Base-by-base conservation (phyloP, 805 yeast genomes). In the Vanderwaltozyma polyspora region DNA sequence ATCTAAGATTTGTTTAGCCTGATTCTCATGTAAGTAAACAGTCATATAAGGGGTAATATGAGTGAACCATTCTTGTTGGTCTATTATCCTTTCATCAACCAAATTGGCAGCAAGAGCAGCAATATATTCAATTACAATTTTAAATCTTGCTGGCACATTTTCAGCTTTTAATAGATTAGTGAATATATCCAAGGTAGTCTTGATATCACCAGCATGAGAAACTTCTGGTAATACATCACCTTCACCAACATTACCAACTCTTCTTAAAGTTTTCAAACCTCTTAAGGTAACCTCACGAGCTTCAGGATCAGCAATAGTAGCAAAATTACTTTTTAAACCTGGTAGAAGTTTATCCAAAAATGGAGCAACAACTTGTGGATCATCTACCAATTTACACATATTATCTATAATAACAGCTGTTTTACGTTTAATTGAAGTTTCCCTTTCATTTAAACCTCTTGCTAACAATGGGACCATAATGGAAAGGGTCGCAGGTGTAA, bases 341-440 rank as follows among this genome's bases (percentile, higher is more conserved):
- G 97, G 97, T 74, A 83, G 80, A 60, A 89, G 76, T 64, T 79
- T 80, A 67, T 71, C 69, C 79, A 89, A 70, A 81, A 89, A 89
- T 49, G 97, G 97, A 72, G 96, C 97, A 70, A 89, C 94, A 62
- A 89, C 89, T 72, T 89, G 96, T 54, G 97, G 97, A 66, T 89
- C 97, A 62, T 89, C 97, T 70, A 89, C 97, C 68, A 89, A 82
- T 72, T 89, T 89, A 81, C 96, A 89, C 97, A 89, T 89, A 91
- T 89, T 89, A 70, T 89, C 97, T 59, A 87, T 80, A 67, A 89
- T 89, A 65, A 89, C 97, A 52, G 97, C 97, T 60, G 96, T 79
- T 78, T 89, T 89, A 77, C 97, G 85, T 81, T 89, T 89, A 76
- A 87, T 87, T 55, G 95, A 73, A 52, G 97, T 89, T 61, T 89